Percentiles rank a stretch among this genome's conserved stretches.
These are phyloP conservation scores for Brasilioporus rufonigricans DNA, from an alignment of 768 basidiomycete genomes.

Conservation along the genomic window DNA sequence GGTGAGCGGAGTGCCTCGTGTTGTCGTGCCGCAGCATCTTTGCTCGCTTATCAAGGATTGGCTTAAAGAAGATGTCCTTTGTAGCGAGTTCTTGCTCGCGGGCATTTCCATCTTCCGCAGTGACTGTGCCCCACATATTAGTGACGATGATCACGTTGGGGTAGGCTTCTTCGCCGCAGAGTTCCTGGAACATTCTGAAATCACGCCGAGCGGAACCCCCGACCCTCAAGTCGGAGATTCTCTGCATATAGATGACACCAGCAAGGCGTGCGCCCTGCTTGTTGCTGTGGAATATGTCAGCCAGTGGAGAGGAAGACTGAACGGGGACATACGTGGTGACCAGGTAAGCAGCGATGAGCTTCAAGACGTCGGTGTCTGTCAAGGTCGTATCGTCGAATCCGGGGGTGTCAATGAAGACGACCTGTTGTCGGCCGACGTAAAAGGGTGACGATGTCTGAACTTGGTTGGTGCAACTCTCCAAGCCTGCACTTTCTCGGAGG, in stretches of 20 bases:
- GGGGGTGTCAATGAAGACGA: slow-evolving; percentile 58
- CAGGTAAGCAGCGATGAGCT: slow-evolving; percentile 45
- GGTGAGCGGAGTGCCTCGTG: slow-evolving; percentile 42
- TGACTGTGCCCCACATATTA: slow-evolving; percentile 50
- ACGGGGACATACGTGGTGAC: slow-evolving; percentile 28
- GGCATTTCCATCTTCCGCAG: slow-evolving; percentile 32
- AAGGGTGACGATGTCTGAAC: slow-evolving; percentile 31
- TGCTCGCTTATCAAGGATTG: slow-evolving; percentile 46
- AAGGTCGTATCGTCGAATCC: slow-evolving; percentile 57
- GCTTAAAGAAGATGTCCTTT: slow-evolving; percentile 47
- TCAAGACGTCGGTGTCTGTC: slow-evolving; percentile 50
- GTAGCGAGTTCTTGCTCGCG: slow-evolving; percentile 46
- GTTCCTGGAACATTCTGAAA: slow-evolving; percentile 49
- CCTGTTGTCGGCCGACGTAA: slow-evolving; percentile 30
- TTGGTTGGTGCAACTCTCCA: slow-evolving; percentile 37
- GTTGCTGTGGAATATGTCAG: slow-evolving; percentile 27
- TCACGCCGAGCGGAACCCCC: slow-evolving; percentile 47
- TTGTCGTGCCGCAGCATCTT: slow-evolving; percentile 42
- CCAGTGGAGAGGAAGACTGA: not conserved
- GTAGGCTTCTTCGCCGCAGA: slow-evolving; percentile 53
- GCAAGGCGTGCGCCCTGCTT: slow-evolving; percentile 38
- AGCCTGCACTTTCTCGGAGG: slow-evolving; percentile 31
- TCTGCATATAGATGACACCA: slow-evolving; percentile 53
- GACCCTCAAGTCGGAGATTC: slow-evolving; percentile 49
- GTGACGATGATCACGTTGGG: slow-evolving; percentile 51